phyloP scores from a whole-genome alignment of 2,329 filamentous ascomycete genomes.

The Beauveria caledonica region DNA sequence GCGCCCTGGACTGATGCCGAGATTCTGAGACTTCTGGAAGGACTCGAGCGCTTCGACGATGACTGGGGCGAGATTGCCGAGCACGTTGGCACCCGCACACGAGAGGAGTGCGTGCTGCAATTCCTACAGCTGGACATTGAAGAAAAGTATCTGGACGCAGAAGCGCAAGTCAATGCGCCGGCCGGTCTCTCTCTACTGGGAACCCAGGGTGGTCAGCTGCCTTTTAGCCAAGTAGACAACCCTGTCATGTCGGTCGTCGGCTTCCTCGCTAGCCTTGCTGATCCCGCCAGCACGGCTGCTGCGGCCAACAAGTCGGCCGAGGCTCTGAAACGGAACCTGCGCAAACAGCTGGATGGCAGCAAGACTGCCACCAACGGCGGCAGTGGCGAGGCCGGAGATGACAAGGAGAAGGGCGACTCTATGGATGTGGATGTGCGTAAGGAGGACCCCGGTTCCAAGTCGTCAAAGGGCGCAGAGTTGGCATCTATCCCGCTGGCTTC shows the following conservation, averaged over 20 bases:
- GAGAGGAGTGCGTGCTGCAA: conserved; percentile 93
- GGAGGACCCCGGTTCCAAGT: conserved; percentile 40
- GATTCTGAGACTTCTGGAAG: conserved; percentile 81
- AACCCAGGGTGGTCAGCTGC: conserved; percentile 68
- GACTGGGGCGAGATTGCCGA: conserved; percentile 92
- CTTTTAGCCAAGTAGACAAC: conserved; percentile 89
- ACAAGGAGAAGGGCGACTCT: conserved; percentile 48
- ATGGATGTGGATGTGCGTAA: conserved; percentile 57
- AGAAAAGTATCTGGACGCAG: conserved; percentile 87
- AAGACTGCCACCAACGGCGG: conserved; percentile 42
- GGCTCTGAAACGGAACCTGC: conserved; percentile 72
- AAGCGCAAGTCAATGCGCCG: conserved; percentile 43
- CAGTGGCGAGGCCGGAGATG: conserved; percentile 25
- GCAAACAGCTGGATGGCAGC: conserved; percentile 63
- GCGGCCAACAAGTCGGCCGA: conserved; percentile 83
- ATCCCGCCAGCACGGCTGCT: conserved; percentile 82
- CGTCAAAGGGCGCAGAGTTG: conserved; percentile 40
- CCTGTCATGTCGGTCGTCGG: conserved; percentile 94
- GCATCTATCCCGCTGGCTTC: conserved; percentile 78
- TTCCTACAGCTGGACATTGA: conserved; percentile 96
- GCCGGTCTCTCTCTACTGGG: conserved; percentile 59
- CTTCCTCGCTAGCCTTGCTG: conserved; percentile 84
- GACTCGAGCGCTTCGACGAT: conserved; percentile 85
- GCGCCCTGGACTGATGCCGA: conserved; percentile 89
- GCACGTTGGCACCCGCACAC: conserved; percentile 82